These are phyloP conservation scores for Moelleriella libera DNA, from an alignment of 2,329 filamentous ascomycete genomes.

Conservation along the genomic window DNA sequence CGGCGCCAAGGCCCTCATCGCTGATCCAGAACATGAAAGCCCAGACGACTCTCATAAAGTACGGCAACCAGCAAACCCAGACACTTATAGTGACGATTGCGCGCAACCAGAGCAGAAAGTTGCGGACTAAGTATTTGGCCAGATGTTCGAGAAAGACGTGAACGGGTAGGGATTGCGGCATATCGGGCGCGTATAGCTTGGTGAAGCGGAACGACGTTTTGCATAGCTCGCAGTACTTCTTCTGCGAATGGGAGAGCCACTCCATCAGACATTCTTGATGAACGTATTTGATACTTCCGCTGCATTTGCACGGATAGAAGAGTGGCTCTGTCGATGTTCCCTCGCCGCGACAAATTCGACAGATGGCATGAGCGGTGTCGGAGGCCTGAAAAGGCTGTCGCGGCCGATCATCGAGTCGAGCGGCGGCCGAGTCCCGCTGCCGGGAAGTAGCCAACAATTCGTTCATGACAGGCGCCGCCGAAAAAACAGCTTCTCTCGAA, in stretches of 20 bases:
- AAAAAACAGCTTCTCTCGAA: background rate
- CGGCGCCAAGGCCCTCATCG: conserved; percentile 49
- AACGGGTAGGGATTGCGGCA: conserved; percentile 73
- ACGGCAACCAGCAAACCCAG: conserved; percentile 82
- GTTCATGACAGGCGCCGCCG: conserved; percentile 2
- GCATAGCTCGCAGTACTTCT: conserved; percentile 98
- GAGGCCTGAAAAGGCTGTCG: conserved; percentile 9
- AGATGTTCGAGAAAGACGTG: conserved; percentile 72
- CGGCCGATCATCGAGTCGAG: conserved; percentile 11
- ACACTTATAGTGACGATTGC: conserved; percentile 67
- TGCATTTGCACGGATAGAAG: conserved; percentile 98
- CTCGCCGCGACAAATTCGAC: conserved; percentile 91
- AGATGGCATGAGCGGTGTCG: conserved; percentile 53
- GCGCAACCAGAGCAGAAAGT: conserved; percentile 64
- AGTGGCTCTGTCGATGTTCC: conserved; percentile 69
- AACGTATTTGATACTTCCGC: conserved; percentile 95
- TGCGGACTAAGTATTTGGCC: conserved; percentile 55
- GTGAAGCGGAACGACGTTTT: conserved; percentile 98
- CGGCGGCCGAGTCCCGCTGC: conserved; percentile 3
- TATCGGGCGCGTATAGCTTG: conserved; percentile 87
- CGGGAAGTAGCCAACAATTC: background rate
- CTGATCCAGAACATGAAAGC: conserved; percentile 88
- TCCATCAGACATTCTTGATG: conserved; percentile 98
- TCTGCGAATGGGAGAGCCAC: conserved; percentile 96
- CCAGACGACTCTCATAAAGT: conserved; percentile 85